Conservation (phyloP, 2,329 filamentous ascomycete genomes). For the Podosphaera fusca region DNA sequence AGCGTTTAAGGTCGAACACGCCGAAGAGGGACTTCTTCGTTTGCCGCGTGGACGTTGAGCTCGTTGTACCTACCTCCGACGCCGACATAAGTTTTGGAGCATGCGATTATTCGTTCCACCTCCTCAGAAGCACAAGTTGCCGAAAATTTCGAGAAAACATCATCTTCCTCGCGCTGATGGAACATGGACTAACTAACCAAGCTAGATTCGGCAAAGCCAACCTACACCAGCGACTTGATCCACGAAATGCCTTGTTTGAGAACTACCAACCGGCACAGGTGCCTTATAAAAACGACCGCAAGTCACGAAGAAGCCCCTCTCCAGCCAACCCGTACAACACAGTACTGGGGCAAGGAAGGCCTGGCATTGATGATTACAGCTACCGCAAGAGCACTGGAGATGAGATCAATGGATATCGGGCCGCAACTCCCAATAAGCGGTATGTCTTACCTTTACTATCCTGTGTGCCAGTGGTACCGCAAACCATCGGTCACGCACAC, state of each 20-base stretch:
- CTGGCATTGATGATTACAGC: constrained; percentile 14
- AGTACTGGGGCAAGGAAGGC: not conserved
- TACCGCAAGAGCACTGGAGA: constrained; percentile 24
- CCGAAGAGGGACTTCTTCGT: no score
- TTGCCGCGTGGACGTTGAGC: no score
- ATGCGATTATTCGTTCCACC: no score
- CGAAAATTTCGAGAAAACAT: no score
- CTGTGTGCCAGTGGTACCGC: not conserved
- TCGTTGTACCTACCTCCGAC: no score
- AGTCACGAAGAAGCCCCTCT: constrained; percentile 1
- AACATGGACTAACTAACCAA: not conserved
- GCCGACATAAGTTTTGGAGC: no score
- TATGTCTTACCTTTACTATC: constrained; percentile 17
- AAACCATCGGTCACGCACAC: no score
- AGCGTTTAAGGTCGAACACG: no score
- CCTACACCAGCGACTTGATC: constrained; percentile 46
- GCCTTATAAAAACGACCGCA: not conserved
- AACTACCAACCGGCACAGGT: constrained; percentile 30
- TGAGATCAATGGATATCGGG: constrained; percentile 24
- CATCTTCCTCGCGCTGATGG: no score
- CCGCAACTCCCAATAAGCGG: constrained; percentile 50
- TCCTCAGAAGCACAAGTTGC: no score
- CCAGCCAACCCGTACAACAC: not conserved
- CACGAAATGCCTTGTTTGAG: constrained; percentile 51
- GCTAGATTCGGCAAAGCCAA: constrained; percentile 41